phyloP scores from a whole-genome alignment of 2,329 filamentous ascomycete genomes.

The Ascocoryne sarcoides region DNA sequence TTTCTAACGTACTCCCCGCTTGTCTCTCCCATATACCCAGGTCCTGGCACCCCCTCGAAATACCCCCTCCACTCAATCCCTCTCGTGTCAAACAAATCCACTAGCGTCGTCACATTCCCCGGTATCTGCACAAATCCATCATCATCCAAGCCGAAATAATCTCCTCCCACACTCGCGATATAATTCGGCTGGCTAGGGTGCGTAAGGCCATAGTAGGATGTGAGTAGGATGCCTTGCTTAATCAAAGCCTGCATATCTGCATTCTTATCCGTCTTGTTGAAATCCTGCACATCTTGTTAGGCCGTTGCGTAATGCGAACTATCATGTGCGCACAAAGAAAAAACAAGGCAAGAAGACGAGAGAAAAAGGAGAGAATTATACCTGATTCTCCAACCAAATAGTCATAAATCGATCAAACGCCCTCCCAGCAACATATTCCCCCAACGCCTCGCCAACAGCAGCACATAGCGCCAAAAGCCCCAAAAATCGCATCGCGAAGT shows the following conservation, averaged over 20 bases:
- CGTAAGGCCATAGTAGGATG: slow-evolving; percentile 38
- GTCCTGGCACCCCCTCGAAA: slow-evolving; percentile 38
- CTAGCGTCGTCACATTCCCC: slow-evolving; percentile 37
- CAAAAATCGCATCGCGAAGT: slow-evolving; percentile 12
- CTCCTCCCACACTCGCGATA: slow-evolving; percentile 36
- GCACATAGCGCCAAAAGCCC: slow-evolving; percentile 8
- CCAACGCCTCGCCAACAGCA: slow-evolving; percentile 6
- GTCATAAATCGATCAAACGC: slow-evolving; percentile 51
- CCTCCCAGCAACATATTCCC: slow-evolving; percentile 33
- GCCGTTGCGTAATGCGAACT: neutral
- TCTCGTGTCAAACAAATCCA: slow-evolving; percentile 36
- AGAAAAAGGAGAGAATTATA: slow-evolving; percentile 4
- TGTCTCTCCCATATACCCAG: slow-evolving; percentile 37
- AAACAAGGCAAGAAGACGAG: no score
- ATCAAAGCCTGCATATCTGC: slow-evolving; percentile 33
- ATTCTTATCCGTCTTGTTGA: slow-evolving; percentile 33
- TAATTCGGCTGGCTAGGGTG: slow-evolving; percentile 41
- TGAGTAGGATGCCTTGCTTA: slow-evolving; percentile 36
- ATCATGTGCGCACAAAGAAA: no score
- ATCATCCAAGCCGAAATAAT: slow-evolving; percentile 41
- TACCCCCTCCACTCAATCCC: slow-evolving; percentile 37
- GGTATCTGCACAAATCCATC: slow-evolving; percentile 37
- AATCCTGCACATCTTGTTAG: slow-evolving; percentile 31
- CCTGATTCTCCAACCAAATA: slow-evolving; percentile 56
- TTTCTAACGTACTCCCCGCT: slow-evolving; percentile 31